Evolutionary conservation across 1,284 basidiomycete genomes (phyloP).

Genomic region (Malassezia globosa): DNA sequence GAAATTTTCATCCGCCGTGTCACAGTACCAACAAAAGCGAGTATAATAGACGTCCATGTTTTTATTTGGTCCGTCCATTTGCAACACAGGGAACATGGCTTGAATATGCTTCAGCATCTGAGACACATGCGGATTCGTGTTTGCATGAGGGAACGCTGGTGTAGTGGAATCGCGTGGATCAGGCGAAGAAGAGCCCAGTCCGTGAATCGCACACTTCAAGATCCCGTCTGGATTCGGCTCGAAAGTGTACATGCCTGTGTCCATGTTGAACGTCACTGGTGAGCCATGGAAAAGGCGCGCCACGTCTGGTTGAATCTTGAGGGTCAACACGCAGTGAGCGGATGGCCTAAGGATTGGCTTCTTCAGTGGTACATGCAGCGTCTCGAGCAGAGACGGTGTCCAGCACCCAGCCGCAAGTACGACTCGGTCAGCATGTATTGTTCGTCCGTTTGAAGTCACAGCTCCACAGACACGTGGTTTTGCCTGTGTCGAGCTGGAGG

Average conservation of each 20-base stretch:
- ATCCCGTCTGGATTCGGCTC: constrained; percentile 59
- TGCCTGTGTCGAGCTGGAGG: too few species aligned
- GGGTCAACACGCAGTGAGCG: constrained; percentile 60
- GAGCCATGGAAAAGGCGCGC: constrained; percentile 55
- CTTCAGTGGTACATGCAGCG: constrained; percentile 3
- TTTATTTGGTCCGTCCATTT: constrained; percentile 21
- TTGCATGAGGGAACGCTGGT: constrained; percentile 10
- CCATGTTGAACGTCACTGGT: constrained; percentile 64
- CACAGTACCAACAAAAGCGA: constrained; percentile 66
- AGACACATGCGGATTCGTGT: constrained; percentile 50
- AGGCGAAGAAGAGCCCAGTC: constrained; percentile 56
- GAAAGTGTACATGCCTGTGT: constrained; percentile 49
- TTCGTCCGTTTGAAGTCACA: constrained; percentile 56
- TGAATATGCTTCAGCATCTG: constrained; percentile 54
- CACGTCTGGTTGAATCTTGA: constrained; percentile 64
- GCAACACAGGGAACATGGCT: constrained; percentile 62
- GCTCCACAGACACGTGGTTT: constrained; percentile 56
- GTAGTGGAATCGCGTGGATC: constrained; percentile 26
- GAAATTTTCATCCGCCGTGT: constrained; percentile 50
- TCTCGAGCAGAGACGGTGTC: constrained; percentile 62
- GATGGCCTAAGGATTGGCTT: constrained; percentile 15
- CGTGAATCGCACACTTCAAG: constrained; percentile 65
- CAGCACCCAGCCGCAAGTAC: constrained; percentile 67
- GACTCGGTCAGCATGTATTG: constrained; percentile 54
- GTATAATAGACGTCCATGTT: constrained; percentile 53